Evolutionary conservation across 164 flowering plant species (phyloP), one percentile per base, ranked within the genome.

Genomic region (Houttuynia cordata): DNA sequence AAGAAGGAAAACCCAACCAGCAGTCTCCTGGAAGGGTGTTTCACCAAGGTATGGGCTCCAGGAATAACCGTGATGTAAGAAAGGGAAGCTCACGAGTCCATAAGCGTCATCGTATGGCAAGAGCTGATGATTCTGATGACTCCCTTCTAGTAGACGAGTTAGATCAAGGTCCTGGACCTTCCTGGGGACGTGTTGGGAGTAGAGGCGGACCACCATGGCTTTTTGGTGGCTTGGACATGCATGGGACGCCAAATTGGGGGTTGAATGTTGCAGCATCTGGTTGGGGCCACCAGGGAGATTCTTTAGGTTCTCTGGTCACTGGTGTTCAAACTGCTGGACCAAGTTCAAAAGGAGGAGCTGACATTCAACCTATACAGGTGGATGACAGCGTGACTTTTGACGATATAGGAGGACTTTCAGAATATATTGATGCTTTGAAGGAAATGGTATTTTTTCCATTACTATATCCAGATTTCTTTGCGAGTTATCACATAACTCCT

Each of bases 391-490:
- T 94, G 39, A 91, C 86, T 70, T 94, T 94, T 75, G 91, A 91
- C 53, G 99, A 94, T 56, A 94, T 94, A 49, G 99, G 99, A 54
- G 99, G 99, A 34, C 91, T 94, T 37, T 85, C 99, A 21, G 92
- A 81, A 63, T 91, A 94, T 70, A 81, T 94, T 63, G 93, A 94
- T 78, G 88, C 96, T 59, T 69, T 94, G 61, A 94, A 94, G 71
- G 99, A 94, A 73, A 94, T 94, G 99, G 99, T 94, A 12, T 94
- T 94, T 76, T 94, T 94, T 71, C 99, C 99, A 7, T 71, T 94
- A 53, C 73, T 94, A 7, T 94, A 94, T 67, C 99, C 99, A 47
- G 99, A 94, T 67, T 94, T 94, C 70, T 94, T 94, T 73, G 86
- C 88, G 6, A 86, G 84, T 74, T 94, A 94, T 72, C 83, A 78